Base-by-base conservation (phyloP, 768 basidiomycete genomes). In the Cantharellus anzutake region DNA sequence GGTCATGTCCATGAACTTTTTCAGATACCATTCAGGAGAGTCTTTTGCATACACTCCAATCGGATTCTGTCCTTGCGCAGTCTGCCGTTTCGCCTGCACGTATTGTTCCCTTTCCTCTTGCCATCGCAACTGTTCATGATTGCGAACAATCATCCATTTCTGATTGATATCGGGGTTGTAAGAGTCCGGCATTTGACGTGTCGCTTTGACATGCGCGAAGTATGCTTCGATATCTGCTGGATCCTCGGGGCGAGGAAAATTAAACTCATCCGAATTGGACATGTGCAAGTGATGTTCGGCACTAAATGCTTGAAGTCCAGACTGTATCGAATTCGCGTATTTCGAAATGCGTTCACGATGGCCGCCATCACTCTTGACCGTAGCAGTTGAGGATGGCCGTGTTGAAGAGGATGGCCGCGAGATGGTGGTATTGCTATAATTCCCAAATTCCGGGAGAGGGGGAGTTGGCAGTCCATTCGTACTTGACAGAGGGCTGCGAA, bases 91-190 rank as follows among this genome's bases (percentile, higher is more conserved):
- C 38, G 41, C 39, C 39, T 51, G 44, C 34, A 4, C 29, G 42
- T 16, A 67, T 73, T 78, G 29, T 80, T 76, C 62, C 66, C 78
- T 80, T 65, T 83, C 82, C 53, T 83, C 81, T 64, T 78, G 80
- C 83, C 85, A 90, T 50, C 84, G 78, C 58, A 84, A 75, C 59
- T 84, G 83, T 65, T 86, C 84, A 64, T 87, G 84, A 60, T 80
- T 86, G 67, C 84, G 78, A 3, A 99, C 84, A 67, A 98, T 80
- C 63, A 76, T 75, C 93, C 94, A 99, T 72, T 97, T 97, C 69
- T 89, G 87, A 39, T 89, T 84, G 34, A 86, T 76, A 14, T 79
- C 65, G 60, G 88, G 72, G 61, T 76, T 71, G 4, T 79, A 78
- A 37, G 83, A 70, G 35, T 80, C 79, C 14, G 56, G 59, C 2